Base-by-base conservation (phyloP, 1,284 basidiomycete species). In the Calocybe gambosa region DNA sequence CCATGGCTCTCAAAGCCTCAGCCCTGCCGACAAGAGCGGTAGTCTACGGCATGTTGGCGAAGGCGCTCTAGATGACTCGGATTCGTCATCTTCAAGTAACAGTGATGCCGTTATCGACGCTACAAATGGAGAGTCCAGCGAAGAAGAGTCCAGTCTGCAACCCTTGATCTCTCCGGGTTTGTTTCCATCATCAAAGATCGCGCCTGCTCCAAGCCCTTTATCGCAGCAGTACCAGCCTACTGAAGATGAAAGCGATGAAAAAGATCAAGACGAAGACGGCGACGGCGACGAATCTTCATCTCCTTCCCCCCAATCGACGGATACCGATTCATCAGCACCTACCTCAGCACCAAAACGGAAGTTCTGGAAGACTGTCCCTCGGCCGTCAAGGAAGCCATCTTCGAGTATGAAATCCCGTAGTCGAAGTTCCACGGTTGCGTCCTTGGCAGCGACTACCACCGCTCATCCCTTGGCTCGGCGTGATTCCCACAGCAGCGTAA, bases 61-160 rank as follows among this genome's bases (percentile, higher is more conserved):
- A 56, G 85, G 87, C 18, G 82, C 82, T 1, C 63, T 89, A 8
- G 81, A 84, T 51, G 84, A 87, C 57, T 87, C 83, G 0, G 85
- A 87, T 62, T 83, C 81, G 1, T 73, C 64, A 0, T 65, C 64
- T 10, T 71, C 68, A 0, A 67, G 65, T 16, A 67, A 49, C 5
- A 51, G 49, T 23, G 62, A 58, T 2, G 66, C 64, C 8, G 63
- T 58, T 3, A 56, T 58, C 29, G 63, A 58, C 40, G 61, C 52
- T 26, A 57, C 49, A 19, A 51, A 46, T 19, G 52, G 44, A 4
- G 60, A 62, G 13, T 69, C 67, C 25, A 71, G 65, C 39, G 71
- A 71, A 18, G 68, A 70, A 19, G 65, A 69, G 15, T 21, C 40
- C 41, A 46, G 41, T n/a, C 44, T 60, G 12, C 60, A 55, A 51